Percentiles rank a stretch among this genome's conserved stretches.
Evolutionary conservation across 2,329 filamentous ascomycete species (phyloP).

Genomic region (Hortaea werneckii): DNA sequence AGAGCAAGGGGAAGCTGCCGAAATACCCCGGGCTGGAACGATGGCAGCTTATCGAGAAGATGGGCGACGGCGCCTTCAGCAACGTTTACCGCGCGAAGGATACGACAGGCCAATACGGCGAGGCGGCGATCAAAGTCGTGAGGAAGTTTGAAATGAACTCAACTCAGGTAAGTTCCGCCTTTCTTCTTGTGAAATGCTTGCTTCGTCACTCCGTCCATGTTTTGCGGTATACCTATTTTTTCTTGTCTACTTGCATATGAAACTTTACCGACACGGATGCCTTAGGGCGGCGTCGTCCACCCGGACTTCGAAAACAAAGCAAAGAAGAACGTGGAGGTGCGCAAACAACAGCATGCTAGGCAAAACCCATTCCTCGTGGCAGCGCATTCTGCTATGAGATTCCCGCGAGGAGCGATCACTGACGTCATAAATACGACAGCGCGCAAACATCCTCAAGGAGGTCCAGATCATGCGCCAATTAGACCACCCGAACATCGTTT

Average conservation of each 20-base stretch:
- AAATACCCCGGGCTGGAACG: constrained; percentile 74
- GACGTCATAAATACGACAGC: constrained; percentile 46
- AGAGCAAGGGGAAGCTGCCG: constrained; percentile 75
- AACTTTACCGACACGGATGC: constrained; percentile 23
- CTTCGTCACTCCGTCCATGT: constrained; percentile 3
- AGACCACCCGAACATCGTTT: constrained; percentile 92
- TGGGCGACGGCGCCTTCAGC: constrained; percentile 98
- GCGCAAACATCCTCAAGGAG: constrained; percentile 95
- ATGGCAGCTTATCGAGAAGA: constrained; percentile 86
- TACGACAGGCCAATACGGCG: constrained; percentile 55
- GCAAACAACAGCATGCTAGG: constrained; percentile 25
- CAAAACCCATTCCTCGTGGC: not conserved
- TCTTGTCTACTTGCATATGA: not conserved
- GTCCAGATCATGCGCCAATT: constrained; percentile 97
- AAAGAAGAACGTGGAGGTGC: constrained; percentile 96
- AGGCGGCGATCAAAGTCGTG: constrained; percentile 97
- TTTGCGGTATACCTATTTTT: not conserved
- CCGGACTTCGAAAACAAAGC: constrained; percentile 80
- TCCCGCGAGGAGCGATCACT: constrained; percentile 23
- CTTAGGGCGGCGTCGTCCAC: constrained; percentile 86
- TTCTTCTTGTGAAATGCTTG: constrained; percentile 12
- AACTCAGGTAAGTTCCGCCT: constrained; percentile 70
- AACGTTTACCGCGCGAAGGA: constrained; percentile 92
- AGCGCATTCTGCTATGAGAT: constrained; percentile 1
- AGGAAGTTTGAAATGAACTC: constrained; percentile 99